Evolutionary conservation across 2,329 filamentous ascomycete species (phyloP), one percentile per base, ranked within the genome.

Genomic region (Cyphellophora attinorum): DNA sequence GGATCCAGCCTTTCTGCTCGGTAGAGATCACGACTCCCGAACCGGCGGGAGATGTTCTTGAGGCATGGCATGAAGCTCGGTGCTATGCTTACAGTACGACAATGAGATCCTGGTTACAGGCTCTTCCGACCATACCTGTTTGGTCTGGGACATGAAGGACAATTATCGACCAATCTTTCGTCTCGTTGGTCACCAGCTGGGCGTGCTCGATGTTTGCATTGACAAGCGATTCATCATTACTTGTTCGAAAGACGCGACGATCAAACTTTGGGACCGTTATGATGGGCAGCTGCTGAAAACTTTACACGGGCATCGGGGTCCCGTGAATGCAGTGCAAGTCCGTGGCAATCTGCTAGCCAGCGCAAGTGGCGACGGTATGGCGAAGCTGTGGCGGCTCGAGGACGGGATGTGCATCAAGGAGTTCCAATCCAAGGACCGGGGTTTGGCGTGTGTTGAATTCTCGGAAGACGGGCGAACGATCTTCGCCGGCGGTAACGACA

Each of bases 291-390:
- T 93, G 30, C 60, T 93, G 31, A 84, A 83, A 51, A 81, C 84
- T 51, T 72, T 98, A 31, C 73, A 75, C 21, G 91, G 89, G 5
- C 91, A 98, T 58, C 71, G 76, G 2, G 91, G 91, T 0, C 91
- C 91, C 1, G 91, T 98, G 47, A 98, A 98, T 54, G 88, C 91
- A 2, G 86, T 98, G 4, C 89, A 96, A 62, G 76, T 98, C 58
- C 82, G 89, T 35, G 89, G 86, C 40, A 89, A 94, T 60, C 80
- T 86, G 5, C 79, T 96, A 31, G 88, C 95, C 18, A 93, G 84
- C 31, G 94, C 91, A 54, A 91, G 83, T 36, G 91, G 91, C 37
- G 91, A 98, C 58, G 91, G 91, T 49, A 74, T 81, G 33, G 86
- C 93, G 43, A 93, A 93, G 64, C 69, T 98, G 38, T 98, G 91